phyloP scores from a whole-genome alignment of 352 stramenopile species.

The Globisporangium radiosum region DNA sequence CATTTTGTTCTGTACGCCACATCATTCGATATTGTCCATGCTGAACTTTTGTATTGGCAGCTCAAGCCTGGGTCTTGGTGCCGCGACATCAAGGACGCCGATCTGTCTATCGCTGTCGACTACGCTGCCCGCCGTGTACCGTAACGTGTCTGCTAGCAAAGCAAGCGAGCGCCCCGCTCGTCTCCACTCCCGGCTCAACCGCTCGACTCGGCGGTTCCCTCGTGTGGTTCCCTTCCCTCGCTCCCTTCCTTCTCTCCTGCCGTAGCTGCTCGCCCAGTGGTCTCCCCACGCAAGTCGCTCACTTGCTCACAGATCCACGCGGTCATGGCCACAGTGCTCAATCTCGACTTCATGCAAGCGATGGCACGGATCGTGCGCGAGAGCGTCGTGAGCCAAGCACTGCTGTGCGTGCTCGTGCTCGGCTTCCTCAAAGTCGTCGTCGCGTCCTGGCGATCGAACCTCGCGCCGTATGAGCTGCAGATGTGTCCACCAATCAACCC shows the following conservation, averaged over 20 bases:
- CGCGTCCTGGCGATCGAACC: slow-evolving; percentile 39
- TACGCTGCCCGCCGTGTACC: no score
- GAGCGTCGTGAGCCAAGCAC: slow-evolving; percentile 59
- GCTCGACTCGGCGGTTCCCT: no score
- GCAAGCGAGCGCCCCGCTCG: no score
- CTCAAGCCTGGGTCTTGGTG: no score
- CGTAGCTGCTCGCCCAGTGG: not conserved
- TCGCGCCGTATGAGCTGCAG: slow-evolving; percentile 63
- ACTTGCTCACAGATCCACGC: not conserved
- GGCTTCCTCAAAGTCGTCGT: slow-evolving; percentile 53
- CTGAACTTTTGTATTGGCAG: no score
- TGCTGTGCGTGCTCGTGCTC: slow-evolving; percentile 50
- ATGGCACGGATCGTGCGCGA: slow-evolving; percentile 51
- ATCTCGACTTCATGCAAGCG: slow-evolving; percentile 57
- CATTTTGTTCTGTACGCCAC: no score
- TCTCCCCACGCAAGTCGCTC: not conserved
- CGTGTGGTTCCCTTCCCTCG: not conserved
- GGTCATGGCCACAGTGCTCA: slow-evolving; percentile 47
- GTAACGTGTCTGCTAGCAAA: no score
- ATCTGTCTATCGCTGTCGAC: no score
- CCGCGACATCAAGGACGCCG: no score
- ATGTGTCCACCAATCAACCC: slow-evolving; percentile 71
- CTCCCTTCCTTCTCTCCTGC: not conserved
- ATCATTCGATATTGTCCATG: no score
- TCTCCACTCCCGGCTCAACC: no score